These are phyloP conservation scores for Lichtheimia ramosa DNA, from an alignment of 371 early-diverging fungal genomes.

Conservation along the genomic window DNA sequence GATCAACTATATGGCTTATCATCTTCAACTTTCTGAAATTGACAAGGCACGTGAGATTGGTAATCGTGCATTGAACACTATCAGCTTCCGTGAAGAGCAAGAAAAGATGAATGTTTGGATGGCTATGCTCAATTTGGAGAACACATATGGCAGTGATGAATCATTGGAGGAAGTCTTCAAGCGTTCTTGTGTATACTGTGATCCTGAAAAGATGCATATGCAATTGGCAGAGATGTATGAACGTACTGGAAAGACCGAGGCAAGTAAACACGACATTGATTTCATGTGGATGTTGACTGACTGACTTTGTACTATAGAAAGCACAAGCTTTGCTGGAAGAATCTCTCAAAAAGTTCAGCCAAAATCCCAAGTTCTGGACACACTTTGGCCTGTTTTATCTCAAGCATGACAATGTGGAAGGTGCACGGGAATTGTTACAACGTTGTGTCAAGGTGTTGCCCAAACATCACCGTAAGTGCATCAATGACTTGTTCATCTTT, in stretches of 20 bases:
- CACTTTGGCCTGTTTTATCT: constrained; percentile 79
- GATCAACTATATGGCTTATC: constrained; percentile 98
- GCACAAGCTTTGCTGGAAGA: constrained; percentile 76
- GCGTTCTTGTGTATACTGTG: constrained; percentile 78
- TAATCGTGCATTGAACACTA: constrained; percentile 92
- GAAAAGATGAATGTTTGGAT: constrained; percentile 97
- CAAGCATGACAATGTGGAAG: constrained; percentile 68
- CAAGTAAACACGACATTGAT: constrained; percentile 15
- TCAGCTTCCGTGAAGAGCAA: constrained; percentile 88
- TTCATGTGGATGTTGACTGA: constrained; percentile 17
- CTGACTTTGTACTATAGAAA: constrained; percentile 20
- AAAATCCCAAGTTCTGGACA: constrained; percentile 89
- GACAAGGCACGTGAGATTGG: constrained; percentile 90
- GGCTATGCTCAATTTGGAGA: constrained; percentile 92
- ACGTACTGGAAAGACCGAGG: constrained; percentile 73
- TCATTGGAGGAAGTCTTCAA: constrained; percentile 79
- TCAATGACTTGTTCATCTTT: constrained; percentile 8
- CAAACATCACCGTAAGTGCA: constrained; percentile 78
- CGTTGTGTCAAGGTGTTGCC: constrained; percentile 79
- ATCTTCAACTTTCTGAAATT: constrained; percentile 86
- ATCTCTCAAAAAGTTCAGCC: constrained; percentile 84
- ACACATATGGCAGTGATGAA: constrained; percentile 85
- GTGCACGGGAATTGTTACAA: constrained; percentile 79
- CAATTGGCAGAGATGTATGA: constrained; percentile 89
- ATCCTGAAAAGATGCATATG: constrained; percentile 85